Evolutionary conservation across 768 basidiomycete genomes (phyloP), one percentile per base, ranked within the genome.

Genomic region (Calocybe cyanea): DNA sequence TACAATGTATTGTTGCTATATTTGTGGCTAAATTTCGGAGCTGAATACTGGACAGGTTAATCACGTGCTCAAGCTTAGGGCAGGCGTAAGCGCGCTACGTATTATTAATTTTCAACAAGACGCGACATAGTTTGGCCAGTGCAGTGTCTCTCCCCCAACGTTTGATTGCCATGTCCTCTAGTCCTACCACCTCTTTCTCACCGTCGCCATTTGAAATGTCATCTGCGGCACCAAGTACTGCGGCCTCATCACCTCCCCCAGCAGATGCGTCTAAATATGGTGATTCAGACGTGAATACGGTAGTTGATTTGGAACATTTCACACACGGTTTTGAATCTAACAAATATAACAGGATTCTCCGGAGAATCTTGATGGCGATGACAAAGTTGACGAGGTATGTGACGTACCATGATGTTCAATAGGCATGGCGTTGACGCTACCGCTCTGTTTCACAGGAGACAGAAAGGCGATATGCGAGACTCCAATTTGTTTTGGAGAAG

Each of bases 401-500:
- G 2, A 35, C n/a, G n/a, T 35, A n/a, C n/a, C n/a, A n/a, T 28
- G 5, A 28, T 11, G 6, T 28, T 28, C 6, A 5, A 28, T 28
- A 6, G 25, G 11, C 25, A 28, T 11, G 25, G 25, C 25, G 11
- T 28, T 28, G 25, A 28, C 25, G 25, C 25, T 5, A 11, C 10
- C 2, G 10, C 9, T n/a, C n/a, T 11, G 6, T 25, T 48, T 11
- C n/a, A 6, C 32, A 82, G 78, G 78, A 78, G 49, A 71, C 73
- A 40, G 68, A 68, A 11, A 66, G 67, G 25, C 75, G 80, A 35
- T 73, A 75, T 24, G 58, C 66, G 18, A 71, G 77, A 8, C 78
- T 90, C 15, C 71, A 80, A 43, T 80, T 72, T 41, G 76, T 93
- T 19, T 73, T 93, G 17, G 75, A 91, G 43, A 85, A 85, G 55